Evolutionary conservation across 2,329 filamentous ascomycete genomes (phyloP).

Genomic region (Aspergillus sp.): DNA sequence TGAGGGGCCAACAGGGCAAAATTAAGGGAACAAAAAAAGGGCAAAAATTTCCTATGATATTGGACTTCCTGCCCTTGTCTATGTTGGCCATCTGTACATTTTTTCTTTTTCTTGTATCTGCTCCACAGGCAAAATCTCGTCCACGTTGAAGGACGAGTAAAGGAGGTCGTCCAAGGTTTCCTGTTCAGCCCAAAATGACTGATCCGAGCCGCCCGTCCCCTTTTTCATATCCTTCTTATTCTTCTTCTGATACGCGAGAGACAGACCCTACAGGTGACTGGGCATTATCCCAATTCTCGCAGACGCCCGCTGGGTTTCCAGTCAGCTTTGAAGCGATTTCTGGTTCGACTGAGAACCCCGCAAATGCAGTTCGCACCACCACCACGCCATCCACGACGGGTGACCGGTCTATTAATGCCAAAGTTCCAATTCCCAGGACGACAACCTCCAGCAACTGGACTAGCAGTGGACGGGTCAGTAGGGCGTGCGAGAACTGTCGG

Average conservation of each 20-base stretch:
- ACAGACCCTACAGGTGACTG: conserved; percentile 11
- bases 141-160: conserved; percentile 6
- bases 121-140: neutral
- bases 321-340: conserved; percentile 11
- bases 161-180: conserved; percentile 5
- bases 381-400: conserved; percentile 4
- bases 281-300: conserved; percentile 12
- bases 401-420: conserved; percentile 18
- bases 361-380: conserved; percentile 5
- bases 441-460: conserved; percentile 15
- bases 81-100: neutral
- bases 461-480: conserved; percentile 27
- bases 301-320: conserved; percentile 10
- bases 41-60: neutral
- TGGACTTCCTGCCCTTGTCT: neutral
- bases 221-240: conserved; percentile 10
- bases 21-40: neutral
- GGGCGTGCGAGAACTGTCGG: conserved; percentile 40
- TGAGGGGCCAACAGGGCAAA: neutral
- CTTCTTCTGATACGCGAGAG: conserved; percentile 11
- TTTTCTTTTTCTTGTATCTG: neutral
- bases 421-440: conserved; percentile 27
- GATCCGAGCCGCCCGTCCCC: conserved; percentile 13
- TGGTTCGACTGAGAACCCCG: conserved; percentile 8
- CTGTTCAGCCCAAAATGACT: conserved; percentile 12